phyloP scores from a whole-genome alignment of 2,329 filamentous ascomycete species.

The Alternaria consortialis region DNA sequence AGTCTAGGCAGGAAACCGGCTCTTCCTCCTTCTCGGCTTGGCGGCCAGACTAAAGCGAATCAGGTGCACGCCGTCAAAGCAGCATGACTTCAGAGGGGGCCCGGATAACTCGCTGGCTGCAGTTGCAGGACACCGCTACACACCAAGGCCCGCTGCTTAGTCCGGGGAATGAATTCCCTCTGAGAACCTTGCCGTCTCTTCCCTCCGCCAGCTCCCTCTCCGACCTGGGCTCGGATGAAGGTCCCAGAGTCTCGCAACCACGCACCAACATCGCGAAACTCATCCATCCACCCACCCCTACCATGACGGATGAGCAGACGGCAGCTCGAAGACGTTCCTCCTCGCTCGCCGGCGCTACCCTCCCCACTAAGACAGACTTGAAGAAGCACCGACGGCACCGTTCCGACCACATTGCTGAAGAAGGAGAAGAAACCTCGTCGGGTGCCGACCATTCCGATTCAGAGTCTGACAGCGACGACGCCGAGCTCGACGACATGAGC shows the following conservation, averaged over 20 bases:
- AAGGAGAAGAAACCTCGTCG: constrained; percentile 40
- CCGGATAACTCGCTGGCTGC: constrained; percentile 46
- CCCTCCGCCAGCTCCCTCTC: constrained; percentile 42
- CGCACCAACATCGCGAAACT: constrained; percentile 36
- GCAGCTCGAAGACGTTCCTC: constrained; percentile 46
- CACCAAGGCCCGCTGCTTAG: constrained; percentile 39
- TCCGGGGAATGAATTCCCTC: constrained; percentile 50
- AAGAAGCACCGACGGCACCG: constrained; percentile 41
- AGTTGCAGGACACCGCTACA: constrained; percentile 35
- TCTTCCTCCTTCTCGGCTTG: constrained; percentile 10
- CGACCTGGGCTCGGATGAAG: constrained; percentile 33
- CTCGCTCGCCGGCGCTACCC: constrained; percentile 43
- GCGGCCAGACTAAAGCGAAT: constrained; percentile 24
- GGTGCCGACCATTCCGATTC: constrained; percentile 42
- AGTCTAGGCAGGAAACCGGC: constrained; percentile 14
- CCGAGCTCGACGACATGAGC: constrained; percentile 66
- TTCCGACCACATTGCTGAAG: constrained; percentile 48
- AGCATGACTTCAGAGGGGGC: constrained; percentile 33
- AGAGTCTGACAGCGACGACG: constrained; percentile 56
- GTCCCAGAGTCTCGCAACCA: constrained; percentile 20
- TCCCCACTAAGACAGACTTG: constrained; percentile 30
- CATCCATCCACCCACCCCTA: constrained; percentile 44
- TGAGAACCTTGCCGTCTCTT: constrained; percentile 46
- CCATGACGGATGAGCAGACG: constrained; percentile 42
- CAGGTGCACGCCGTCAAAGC: constrained; percentile 22